A percentile compares a stretch with the other conserved stretches of the same genome.
These are phyloP conservation scores for Olyra latifolia DNA, from an alignment of 176 grass and related monocot genomes.

Conservation along the genomic window DNA sequence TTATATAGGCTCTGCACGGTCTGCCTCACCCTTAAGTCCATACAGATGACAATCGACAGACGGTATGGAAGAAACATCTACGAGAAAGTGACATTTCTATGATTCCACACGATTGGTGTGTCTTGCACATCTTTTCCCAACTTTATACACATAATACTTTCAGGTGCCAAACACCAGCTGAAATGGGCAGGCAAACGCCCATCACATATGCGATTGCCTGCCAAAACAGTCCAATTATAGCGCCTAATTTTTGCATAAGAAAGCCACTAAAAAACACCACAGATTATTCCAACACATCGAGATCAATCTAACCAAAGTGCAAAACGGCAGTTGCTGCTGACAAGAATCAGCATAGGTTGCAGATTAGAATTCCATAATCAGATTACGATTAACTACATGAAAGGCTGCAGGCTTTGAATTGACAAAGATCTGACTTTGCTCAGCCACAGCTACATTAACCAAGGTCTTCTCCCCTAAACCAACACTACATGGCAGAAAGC, in stretches of 20 bases:
- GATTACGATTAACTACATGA: conserved; percentile 17
- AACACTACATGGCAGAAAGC: no score
- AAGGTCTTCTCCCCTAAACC: no score
- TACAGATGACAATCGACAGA: no score
- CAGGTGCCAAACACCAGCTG: background rate
- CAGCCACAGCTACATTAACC: background rate
- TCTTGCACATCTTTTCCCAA: no score
- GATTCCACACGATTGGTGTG: no score
- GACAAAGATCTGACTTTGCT: conserved; percentile 24
- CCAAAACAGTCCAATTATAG: background rate
- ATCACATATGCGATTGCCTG: background rate
- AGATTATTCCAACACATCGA: conserved; percentile 31
- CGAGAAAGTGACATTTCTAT: no score
- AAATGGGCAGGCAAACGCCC: conserved; percentile 25
- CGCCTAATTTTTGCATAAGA: conserved; percentile 21
- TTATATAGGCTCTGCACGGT: no score
- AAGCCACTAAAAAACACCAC: background rate
- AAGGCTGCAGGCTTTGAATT: no score
- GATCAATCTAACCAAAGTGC: conserved; percentile 15
- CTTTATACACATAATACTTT: no score
- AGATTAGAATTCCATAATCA: background rate
- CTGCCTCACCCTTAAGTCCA: no score
- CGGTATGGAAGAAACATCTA: no score
- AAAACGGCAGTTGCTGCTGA: background rate
- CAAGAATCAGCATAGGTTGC: background rate